Evolutionary conservation across 768 basidiomycete species (phyloP).

Genomic region (Atractiella rhizophila): DNA sequence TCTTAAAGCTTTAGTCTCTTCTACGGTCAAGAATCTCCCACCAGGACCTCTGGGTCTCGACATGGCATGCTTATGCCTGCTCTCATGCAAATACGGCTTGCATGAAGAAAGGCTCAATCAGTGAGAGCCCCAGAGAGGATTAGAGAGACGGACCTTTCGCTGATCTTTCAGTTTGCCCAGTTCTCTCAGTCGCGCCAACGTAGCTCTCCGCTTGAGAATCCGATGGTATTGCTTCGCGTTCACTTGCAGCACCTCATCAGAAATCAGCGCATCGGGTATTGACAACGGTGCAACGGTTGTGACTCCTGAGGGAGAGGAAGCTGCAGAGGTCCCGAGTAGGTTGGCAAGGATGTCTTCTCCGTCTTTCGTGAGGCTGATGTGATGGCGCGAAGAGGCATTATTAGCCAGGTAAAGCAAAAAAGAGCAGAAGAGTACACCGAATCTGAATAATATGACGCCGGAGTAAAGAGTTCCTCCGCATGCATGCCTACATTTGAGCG

Average conservation of each 20-base stretch:
- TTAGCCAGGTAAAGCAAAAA: no score
- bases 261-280: no score
- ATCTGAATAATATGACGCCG: no score
- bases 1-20: conserved; percentile 36
- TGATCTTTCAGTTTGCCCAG: conserved; percentile 74
- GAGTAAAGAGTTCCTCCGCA: no score
- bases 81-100: conserved; percentile 98
- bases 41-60: conserved; percentile 87
- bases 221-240: conserved; percentile 99
- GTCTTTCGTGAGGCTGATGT: no score
- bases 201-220: conserved; percentile 80
- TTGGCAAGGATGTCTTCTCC: no score
- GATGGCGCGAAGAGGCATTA: no score
- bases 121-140: not conserved
- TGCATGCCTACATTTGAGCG: no score
- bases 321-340: no score
- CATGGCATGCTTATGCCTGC: conserved; percentile 94
- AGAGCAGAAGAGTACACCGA: no score
- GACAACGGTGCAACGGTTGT: no score
- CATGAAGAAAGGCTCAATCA: conserved; percentile 2
- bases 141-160: conserved; percentile 37
- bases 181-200: conserved; percentile 74
- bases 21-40: conserved; percentile 86
- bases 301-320: no score
- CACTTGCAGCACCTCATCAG: conserved; percentile 94